Conservation (phyloP, 2,329 filamentous ascomycete genomes). For the Bipolaris gigantea region DNA sequence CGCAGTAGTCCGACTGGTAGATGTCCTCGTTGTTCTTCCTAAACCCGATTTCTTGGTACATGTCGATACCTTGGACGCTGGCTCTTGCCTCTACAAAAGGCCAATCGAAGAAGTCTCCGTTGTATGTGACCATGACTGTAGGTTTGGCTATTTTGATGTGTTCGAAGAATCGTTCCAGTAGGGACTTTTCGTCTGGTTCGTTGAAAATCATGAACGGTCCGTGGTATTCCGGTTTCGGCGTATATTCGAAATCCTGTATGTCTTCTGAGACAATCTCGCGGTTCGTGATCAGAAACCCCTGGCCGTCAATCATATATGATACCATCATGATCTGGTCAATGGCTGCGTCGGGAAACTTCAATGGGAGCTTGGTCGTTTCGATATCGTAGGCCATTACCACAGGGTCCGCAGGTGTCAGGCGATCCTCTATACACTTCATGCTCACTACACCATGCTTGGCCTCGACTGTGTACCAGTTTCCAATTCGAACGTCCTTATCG, state of each 20-base stretch:
- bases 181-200: conserved; percentile 84
- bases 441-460: conserved; percentile 86
- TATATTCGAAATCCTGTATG: conserved; percentile 97
- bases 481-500: conserved; percentile 92
- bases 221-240: conserved; percentile 92
- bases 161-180: conserved; percentile 89
- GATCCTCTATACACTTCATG: conserved; percentile 83
- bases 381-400: conserved; percentile 99
- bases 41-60: conserved; percentile 99
- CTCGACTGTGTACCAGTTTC: conserved; percentile 96
- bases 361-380: conserved; percentile 90
- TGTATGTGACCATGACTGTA: conserved; percentile 99
- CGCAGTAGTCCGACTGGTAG: conserved; percentile 93
- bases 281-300: conserved; percentile 97
- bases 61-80: conserved; percentile 93
- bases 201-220: conserved; percentile 98
- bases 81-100: conserved; percentile 94
- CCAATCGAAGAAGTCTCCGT: conserved; percentile 99
- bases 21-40: conserved; percentile 93
- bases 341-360: conserved; percentile 94
- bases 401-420: conserved; percentile 86
- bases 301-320: conserved; percentile 99
- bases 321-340: conserved; percentile 99
- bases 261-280: conserved; percentile 97
- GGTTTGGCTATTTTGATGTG: conserved; percentile 94